phyloP scores from a whole-genome alignment of 1,139 yeast species.

The Petasospora rhodanensis region DNA sequence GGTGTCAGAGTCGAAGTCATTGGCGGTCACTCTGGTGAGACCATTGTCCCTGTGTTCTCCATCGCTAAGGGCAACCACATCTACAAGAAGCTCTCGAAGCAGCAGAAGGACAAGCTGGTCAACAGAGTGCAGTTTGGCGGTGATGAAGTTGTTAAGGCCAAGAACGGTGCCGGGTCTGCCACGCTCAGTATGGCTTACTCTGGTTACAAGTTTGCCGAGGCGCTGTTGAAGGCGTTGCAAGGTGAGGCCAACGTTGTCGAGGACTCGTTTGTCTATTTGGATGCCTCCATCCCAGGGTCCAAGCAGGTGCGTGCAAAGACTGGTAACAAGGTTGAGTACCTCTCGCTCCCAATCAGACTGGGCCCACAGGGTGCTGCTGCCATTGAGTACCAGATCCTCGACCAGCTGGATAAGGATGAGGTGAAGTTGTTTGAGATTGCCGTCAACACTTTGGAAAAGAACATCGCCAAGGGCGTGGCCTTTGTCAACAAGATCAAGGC shows the following conservation, averaged over 20 bases:
- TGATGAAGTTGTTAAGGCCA: conserved; percentile 75
- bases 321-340: conserved; percentile 41
- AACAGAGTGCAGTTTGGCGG: conserved; percentile 73
- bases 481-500: conserved; percentile 38
- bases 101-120: conserved; percentile 42
- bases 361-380: conserved; percentile 44
- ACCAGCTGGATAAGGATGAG: conserved; percentile 39
- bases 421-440: conserved; percentile 46
- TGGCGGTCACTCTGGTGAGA: conserved; percentile 77
- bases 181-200: conserved; percentile 77
- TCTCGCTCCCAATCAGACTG: conserved; percentile 58
- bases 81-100: conserved; percentile 31
- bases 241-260: conserved; percentile 26
- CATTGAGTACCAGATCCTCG: conserved; percentile 43
- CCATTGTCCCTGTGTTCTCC: conserved; percentile 53
- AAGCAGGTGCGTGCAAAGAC: conserved; percentile 33
- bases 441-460: conserved; percentile 47
- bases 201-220: conserved; percentile 62
- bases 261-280: conserved; percentile 54
- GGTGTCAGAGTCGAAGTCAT: conserved; percentile 38
- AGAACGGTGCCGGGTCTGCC: conserved; percentile 74
- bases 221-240: conserved; percentile 40
- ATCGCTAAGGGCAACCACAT: conserved; percentile 14
- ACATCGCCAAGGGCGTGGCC: conserved; percentile 56
- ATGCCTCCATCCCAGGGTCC: conserved; percentile 48